Base-by-base conservation (phyloP, 805 yeast species). In the Candida namnaoensis region DNA sequence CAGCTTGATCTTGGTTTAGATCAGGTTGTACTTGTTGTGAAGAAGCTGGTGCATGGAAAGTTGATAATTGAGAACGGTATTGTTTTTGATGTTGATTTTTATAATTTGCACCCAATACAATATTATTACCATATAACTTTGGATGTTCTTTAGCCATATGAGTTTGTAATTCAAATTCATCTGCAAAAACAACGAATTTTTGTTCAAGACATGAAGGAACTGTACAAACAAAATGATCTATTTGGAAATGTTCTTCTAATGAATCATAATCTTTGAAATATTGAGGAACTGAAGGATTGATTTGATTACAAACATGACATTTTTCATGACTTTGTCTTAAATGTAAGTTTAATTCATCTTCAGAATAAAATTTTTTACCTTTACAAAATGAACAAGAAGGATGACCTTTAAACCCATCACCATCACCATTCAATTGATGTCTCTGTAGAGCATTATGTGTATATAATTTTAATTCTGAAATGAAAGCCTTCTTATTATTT, bases 181-280 rank as follows among this genome's bases (percentile, higher is more conserved):
- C 91, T 23, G 81, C 74, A 57, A 93, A 93, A 1, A 91, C 99
- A 23, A 93, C 93, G 63, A 93, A 91, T 57, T 86, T 85, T 60
- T 84, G 80, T 42, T 90, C 98, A 38, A 90, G 61, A 63, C 99
- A 93, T 11, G 73, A 54, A 38, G 76, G 85, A 15, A 84, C 82
- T 30, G 73, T 69, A 64, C 99, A 93, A 13, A 79, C 78, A 60
- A 68, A 87, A 61, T 93, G 99, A 35, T 72, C 78, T 5, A 56
- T 59, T 49, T 66, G 69, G 61, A 93, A 93, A 66, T 93, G 99
- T 13, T 67, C 65, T 50, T 78, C 83, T 42, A 93, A 68, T 34
- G 77, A 68, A 37, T 82, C 82, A 56, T 91, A 91, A 59, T 90
- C 74, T 48, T 71, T 71, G 64, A 82, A 93, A 61, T 85, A 88